These are phyloP conservation scores for Dorcoceras hygrometricum DNA, from an alignment of 257 asterid species.

Conservation along the genomic window DNA sequence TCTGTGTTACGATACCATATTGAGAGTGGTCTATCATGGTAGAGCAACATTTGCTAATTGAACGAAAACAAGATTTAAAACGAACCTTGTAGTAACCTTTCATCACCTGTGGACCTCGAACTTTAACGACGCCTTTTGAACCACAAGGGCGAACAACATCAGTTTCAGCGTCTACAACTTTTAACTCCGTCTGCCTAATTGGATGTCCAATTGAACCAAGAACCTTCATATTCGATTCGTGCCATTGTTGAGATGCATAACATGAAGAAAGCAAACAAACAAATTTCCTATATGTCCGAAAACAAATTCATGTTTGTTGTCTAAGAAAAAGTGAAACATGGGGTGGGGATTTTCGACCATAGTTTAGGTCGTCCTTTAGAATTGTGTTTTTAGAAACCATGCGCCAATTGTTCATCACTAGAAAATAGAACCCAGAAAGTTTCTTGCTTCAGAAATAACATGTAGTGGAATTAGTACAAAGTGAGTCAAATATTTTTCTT, in stretches of 20 bases:
- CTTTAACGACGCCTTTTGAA: constrained; percentile 77
- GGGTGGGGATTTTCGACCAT: too few relatives aligned
- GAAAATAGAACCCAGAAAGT: too few relatives aligned
- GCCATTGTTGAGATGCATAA: constrained; percentile 25
- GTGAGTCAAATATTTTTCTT: constrained; percentile 27
- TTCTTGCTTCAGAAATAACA: not conserved
- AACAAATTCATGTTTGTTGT: too few relatives aligned
- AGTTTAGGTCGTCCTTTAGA: too few relatives aligned
- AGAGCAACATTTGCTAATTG: not conserved
- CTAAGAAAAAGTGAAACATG: too few relatives aligned
- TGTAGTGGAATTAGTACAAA: not conserved
- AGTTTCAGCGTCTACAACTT: constrained; percentile 72
- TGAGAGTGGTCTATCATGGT: too few relatives aligned
- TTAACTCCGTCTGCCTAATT: constrained; percentile 57
- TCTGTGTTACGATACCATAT: too few relatives aligned
- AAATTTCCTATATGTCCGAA: too few relatives aligned
- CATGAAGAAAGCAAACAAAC: constrained; percentile 22
- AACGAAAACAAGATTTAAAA: not conserved
- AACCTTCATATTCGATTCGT: constrained; percentile 52
- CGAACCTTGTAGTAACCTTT: constrained; percentile 86
- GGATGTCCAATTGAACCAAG: constrained; percentile 91
- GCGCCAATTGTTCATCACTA: too few relatives aligned
- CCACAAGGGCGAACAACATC: constrained; percentile 58
- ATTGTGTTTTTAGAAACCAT: too few relatives aligned
- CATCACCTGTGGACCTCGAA: constrained; percentile 88